Conservation (phyloP, 2,329 filamentous ascomycete genomes). For the Colletotrichum acutatum region DNA sequence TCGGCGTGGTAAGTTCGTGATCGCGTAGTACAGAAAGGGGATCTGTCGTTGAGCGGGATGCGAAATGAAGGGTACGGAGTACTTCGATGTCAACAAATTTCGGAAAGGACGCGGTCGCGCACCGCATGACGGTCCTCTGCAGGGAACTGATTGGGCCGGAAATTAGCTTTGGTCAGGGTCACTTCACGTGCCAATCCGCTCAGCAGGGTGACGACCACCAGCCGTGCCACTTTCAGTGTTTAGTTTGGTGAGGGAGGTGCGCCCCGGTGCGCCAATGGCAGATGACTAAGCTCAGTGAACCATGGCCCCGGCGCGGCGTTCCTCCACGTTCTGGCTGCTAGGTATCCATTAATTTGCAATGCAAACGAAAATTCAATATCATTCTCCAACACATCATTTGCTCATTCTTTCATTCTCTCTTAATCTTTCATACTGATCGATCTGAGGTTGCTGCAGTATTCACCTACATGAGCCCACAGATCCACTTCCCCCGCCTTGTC, state of each 20-base stretch:
- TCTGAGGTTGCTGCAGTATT: not conserved
- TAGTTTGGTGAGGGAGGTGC: not conserved
- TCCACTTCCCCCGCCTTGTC: not conserved
- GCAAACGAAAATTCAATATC: not conserved
- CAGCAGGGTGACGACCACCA: conserved; percentile 14
- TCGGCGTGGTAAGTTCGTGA: conserved; percentile 27
- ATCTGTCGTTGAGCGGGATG: conserved; percentile 29
- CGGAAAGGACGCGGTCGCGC: conserved; percentile 36
- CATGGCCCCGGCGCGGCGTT: not conserved
- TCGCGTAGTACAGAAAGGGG: conserved; percentile 33
- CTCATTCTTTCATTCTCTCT: not conserved
- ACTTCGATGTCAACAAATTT: conserved; percentile 36
- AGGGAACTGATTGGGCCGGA: conserved; percentile 35
- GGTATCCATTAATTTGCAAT: not conserved
- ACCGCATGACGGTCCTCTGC: conserved; percentile 34
- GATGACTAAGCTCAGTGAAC: conserved; percentile 25
- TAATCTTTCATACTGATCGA: not conserved
- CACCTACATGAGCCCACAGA: not conserved
- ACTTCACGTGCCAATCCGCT: conserved; percentile 35
- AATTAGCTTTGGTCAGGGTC: conserved; percentile 35
- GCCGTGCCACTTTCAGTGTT: not conserved
- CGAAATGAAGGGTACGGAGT: conserved; percentile 28
- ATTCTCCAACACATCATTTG: not conserved
- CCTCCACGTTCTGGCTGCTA: not conserved
- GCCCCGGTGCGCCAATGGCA: not conserved